Evolutionary conservation across 805 yeast species (phyloP), one percentile per base, ranked within the genome.

Genomic region (Candida patagonica): DNA sequence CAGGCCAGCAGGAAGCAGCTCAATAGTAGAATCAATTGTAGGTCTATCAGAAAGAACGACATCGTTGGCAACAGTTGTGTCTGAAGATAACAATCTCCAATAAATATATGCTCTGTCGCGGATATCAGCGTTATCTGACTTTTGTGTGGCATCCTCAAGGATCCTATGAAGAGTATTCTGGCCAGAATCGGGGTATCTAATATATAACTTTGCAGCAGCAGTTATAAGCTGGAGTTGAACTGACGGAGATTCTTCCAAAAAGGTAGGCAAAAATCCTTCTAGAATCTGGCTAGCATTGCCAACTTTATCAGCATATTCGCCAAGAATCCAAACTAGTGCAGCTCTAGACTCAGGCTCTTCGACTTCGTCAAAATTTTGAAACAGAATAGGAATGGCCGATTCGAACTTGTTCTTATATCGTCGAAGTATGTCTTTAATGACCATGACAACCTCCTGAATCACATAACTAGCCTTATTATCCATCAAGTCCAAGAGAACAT

Each of bases 101-200:
- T 88, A 88, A 51, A 86, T 78, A 55, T 69, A 83, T 0, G 92
- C 95, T 35, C 96, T 63, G 54, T 85, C 94, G 46, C 96, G 69
- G 13, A 87, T 61, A 61, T 88, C 97, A 0, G 96, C 95, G 52
- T 87, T 81, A 50, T 80, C 80, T 8, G 70, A 68, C 26, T 79
- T 80, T 48, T 83, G 88, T 0, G 95, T 84, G 19, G 86, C 82
- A 48, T 67, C 64, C 55, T 77, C 78, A 44, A 88, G 61, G 1
- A 81, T 60, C 54, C 84, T 95, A 80, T 44, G 96, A 84, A 68
- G 88, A 83, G 57, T 78, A 19, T 68, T 67, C 38, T 82, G 61
- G 6, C 84, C 74, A 5, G 74, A 56, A 4, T 66, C 55, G 44
- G 87, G 87, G 22, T 57, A 56, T 30, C 65, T 61, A 35, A 85